Conservation (phyloP, 2,329 filamentous ascomycete species). For the Cladosporium colombiae region DNA sequence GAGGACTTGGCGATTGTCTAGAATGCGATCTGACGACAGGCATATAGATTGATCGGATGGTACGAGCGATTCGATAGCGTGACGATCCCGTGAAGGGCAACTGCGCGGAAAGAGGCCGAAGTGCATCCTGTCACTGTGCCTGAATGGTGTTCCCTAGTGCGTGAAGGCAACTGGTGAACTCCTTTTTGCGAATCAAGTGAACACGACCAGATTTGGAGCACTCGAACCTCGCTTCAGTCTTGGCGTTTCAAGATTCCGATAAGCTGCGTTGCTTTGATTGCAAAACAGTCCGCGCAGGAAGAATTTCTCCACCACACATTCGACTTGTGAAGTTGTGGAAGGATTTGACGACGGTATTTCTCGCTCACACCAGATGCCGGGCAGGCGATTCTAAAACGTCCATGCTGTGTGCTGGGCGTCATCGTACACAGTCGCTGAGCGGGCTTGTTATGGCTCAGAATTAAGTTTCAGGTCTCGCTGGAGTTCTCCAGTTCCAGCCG, state of each 20-base stretch:
- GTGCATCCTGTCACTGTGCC: background rate
- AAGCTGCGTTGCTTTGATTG: background rate
- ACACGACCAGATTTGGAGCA: background rate
- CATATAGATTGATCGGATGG: background rate
- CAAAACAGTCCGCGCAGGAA: background rate
- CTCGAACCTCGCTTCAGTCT: background rate
- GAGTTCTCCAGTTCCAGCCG: no score
- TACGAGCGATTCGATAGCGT: background rate
- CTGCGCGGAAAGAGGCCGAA: background rate
- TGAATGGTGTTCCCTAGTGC: background rate
- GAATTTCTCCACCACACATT: slow-evolving; percentile 1
- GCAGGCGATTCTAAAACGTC: no score
- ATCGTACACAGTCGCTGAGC: background rate
- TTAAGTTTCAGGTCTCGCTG: background rate
- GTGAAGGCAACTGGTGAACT: background rate
- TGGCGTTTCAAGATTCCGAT: background rate
- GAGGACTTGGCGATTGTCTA: background rate
- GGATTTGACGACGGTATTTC: background rate
- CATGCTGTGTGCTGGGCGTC: no score
- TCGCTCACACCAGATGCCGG: background rate
- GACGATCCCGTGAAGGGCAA: background rate
- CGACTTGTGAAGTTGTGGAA: background rate
- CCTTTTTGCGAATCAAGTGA: background rate
- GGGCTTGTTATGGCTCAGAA: background rate
- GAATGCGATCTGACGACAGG: background rate